A percentile compares a stretch with the other conserved stretches of the same genome.
These are phyloP conservation scores for Thelonectria blattea DNA, from an alignment of 2,329 filamentous ascomycete species.

Conservation along the genomic window DNA sequence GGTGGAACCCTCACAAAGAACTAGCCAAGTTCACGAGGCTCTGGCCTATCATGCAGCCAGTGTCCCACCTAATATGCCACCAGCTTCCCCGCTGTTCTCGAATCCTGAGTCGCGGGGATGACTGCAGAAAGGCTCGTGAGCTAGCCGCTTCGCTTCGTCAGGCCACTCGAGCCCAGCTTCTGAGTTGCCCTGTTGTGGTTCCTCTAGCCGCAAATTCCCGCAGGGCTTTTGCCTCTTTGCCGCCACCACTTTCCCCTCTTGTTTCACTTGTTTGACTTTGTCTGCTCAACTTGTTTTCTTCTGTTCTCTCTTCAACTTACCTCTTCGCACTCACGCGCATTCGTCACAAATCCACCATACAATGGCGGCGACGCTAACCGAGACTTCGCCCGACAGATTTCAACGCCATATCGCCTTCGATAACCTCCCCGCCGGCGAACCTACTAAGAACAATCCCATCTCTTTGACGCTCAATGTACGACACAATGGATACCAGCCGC, in stretches of 20 bases:
- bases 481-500: slow-evolving; percentile 84
- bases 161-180: slow-evolving; percentile 38
- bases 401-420: slow-evolving; percentile 66
- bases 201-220: slow-evolving; percentile 37
- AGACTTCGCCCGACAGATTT: slow-evolving; percentile 55
- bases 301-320: slow-evolving; percentile 17
- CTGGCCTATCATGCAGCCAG: slow-evolving; percentile 19
- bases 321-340: slow-evolving; percentile 13
- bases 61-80: slow-evolving; percentile 34
- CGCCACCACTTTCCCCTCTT: slow-evolving; percentile 11
- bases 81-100: slow-evolving; percentile 38
- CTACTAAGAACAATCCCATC: slow-evolving; percentile 63
- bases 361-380: slow-evolving; percentile 54
- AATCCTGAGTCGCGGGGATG: slow-evolving; percentile 36
- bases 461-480: slow-evolving; percentile 85
- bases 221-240: slow-evolving; percentile 27
- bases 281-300: slow-evolving; percentile 6
- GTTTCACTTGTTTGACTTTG: slow-evolving; percentile 6
- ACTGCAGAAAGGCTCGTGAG: slow-evolving; percentile 26
- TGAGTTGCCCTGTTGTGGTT: slow-evolving; percentile 16
- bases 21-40: not conserved
- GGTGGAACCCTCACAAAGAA: slow-evolving; percentile 27
- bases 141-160: slow-evolving; percentile 36
- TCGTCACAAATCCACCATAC: slow-evolving; percentile 22
- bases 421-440: slow-evolving; percentile 63